These are phyloP conservation scores for Crotalaria pallida DNA, from an alignment of 306 rosid species.

Conservation along the genomic window DNA sequence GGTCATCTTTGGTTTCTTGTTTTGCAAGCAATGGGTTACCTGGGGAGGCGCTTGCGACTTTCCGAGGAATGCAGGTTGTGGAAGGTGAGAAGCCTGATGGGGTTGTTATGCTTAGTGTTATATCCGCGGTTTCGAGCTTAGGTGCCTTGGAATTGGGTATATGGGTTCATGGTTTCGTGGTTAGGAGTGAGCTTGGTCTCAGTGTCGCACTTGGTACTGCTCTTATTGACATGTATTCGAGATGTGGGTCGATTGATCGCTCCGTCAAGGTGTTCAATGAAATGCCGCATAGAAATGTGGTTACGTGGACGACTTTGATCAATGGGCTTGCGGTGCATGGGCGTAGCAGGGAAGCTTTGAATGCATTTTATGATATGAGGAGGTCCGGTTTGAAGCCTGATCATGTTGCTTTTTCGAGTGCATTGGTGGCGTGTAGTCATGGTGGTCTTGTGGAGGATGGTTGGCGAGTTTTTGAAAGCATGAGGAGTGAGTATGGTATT, in stretches of 20 bases:
- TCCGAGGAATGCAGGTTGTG: slow-evolving; percentile 50
- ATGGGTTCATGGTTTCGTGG: slow-evolving; percentile 42
- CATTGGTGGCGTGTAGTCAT: slow-evolving; percentile 64
- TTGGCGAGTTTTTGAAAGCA: slow-evolving; percentile 33
- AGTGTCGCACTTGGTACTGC: slow-evolving; percentile 53
- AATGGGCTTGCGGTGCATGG: slow-evolving; percentile 58
- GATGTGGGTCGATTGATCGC: slow-evolving; percentile 52
- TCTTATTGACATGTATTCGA: slow-evolving; percentile 55
- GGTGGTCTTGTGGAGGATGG: slow-evolving; percentile 58
- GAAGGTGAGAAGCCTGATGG: slow-evolving; percentile 30
- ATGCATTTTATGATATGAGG: slow-evolving; percentile 36
- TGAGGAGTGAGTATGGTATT: slow-evolving; percentile 26
- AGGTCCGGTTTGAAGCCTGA: slow-evolving; percentile 48
- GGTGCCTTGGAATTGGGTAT: slow-evolving; percentile 52
- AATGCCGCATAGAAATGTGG: slow-evolving; percentile 42
- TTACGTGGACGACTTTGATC: slow-evolving; percentile 49
- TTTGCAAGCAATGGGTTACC: slow-evolving; percentile 34
- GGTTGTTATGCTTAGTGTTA: slow-evolving; percentile 41
- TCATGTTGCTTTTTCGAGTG: slow-evolving; percentile 23
- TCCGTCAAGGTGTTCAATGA: slow-evolving; percentile 41
- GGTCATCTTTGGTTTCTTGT: slow-evolving; percentile 48
- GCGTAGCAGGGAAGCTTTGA: slow-evolving; percentile 40
- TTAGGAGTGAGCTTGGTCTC: slow-evolving; percentile 19
- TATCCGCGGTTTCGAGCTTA: slow-evolving; percentile 48
- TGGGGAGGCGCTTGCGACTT: slow-evolving; percentile 36